These are phyloP conservation scores for Boletus subcaerulescens DNA, from an alignment of 768 basidiomycete genomes.

Conservation along the genomic window DNA sequence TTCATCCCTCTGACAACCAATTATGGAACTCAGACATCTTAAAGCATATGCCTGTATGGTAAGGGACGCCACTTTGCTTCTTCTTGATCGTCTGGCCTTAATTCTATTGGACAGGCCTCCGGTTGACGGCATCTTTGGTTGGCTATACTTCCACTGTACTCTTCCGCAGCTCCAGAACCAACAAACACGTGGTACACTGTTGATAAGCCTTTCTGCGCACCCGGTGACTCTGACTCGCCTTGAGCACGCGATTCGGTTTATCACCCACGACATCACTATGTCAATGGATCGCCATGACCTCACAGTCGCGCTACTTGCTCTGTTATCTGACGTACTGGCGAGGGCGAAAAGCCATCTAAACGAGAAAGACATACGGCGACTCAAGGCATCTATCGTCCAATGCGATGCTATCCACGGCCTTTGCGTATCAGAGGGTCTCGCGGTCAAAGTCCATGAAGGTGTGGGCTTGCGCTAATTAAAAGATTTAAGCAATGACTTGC, in stretches of 20 bases:
- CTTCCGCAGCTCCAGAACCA: constrained; percentile 20
- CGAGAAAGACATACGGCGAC: constrained; percentile 25
- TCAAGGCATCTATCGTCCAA: constrained; percentile 44
- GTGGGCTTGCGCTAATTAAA: background rate
- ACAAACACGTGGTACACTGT: constrained; percentile 32
- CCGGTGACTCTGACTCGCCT: constrained; percentile 28
- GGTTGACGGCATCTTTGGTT: constrained; percentile 37
- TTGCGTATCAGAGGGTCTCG: constrained; percentile 30
- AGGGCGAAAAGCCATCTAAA: constrained; percentile 28
- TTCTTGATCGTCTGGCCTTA: background rate
- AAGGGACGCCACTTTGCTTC: constrained; percentile 3
- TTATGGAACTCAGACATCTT: constrained; percentile 39
- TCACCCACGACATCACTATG: constrained; percentile 35
- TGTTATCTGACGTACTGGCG: constrained; percentile 40
- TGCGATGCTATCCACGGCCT: constrained; percentile 33
- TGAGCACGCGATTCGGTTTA: constrained; percentile 37
- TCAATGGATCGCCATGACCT: constrained; percentile 22
- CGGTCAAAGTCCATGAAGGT: constrained; percentile 36
- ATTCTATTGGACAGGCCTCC: constrained; percentile 7
- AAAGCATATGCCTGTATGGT: constrained; percentile 24
- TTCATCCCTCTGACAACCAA: constrained; percentile 41
- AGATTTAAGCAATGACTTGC: background rate
- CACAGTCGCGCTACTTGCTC: constrained; percentile 32
- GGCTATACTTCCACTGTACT: constrained; percentile 40
- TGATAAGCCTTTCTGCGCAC: constrained; percentile 30